These are phyloP conservation scores for Apophysomyces elegans DNA, from an alignment of 371 early-diverging fungal genomes.

Conservation along the genomic window DNA sequence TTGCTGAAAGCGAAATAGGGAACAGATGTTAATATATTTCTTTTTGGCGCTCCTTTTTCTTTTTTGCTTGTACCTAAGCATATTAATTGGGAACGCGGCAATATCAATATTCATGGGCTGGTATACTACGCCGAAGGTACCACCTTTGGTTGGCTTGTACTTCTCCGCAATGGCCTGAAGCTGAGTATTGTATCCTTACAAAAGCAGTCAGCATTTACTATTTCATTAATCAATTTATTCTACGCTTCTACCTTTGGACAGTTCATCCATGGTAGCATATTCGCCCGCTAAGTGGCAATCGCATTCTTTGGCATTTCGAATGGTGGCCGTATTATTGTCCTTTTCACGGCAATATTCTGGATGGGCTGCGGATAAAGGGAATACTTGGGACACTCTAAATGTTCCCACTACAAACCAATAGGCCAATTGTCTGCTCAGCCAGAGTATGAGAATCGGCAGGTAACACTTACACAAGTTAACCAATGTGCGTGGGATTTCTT, in stretches of 20 bases:
- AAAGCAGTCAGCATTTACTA: neutral
- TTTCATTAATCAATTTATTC: too few relatives aligned
- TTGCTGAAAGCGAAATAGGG: conserved; percentile 2
- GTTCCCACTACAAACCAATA: conserved; percentile 6
- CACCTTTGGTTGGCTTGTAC: conserved; percentile 10
- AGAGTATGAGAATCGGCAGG: neutral
- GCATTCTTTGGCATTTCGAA: conserved; percentile 20
- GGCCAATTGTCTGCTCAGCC: neutral
- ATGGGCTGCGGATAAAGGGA: conserved; percentile 12
- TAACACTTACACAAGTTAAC: conserved; percentile 19
- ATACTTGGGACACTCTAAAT: conserved; percentile 22
- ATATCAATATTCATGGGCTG: conserved; percentile 16
- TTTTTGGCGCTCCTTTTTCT: too few relatives aligned
- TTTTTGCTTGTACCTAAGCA: conserved; percentile 8
- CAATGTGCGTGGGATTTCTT: conserved; percentile 17
- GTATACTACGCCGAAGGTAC: conserved; percentile 16
- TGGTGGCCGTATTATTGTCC: neutral
- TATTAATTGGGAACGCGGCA: conserved; percentile 12
- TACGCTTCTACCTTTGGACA: neutral
- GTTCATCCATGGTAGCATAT: neutral
- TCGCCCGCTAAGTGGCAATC: conserved; percentile 15
- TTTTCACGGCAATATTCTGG: conserved; percentile 17
- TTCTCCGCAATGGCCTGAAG: conserved; percentile 15
- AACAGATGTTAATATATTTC: neutral
- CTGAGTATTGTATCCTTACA: conserved; percentile 15